Evolutionary conservation across 495 filamentous ascomycete genomes (phyloP).

Genomic region (Aspergillus carlsbadensis): DNA sequence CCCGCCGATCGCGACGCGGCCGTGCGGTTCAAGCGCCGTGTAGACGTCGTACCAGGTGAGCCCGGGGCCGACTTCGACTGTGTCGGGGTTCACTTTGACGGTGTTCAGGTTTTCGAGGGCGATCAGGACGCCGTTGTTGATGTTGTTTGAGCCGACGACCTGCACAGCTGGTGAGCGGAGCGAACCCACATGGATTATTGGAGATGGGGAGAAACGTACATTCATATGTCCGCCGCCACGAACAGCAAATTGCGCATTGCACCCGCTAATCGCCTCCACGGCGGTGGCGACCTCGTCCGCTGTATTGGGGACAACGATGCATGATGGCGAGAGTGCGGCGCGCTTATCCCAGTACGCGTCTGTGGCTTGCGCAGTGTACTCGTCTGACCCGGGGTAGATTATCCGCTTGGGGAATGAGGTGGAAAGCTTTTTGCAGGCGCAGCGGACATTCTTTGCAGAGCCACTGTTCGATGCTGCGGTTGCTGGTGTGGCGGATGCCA

Average conservation of each 20-base stretch:
- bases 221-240: constrained; percentile 38
- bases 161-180: background rate
- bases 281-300: constrained; percentile 29
- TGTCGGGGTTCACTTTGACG: constrained; percentile 16
- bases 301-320: constrained; percentile 29
- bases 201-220: constrained; percentile 12
- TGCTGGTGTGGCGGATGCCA: too few relatives aligned
- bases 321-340: constrained; percentile 30
- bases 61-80: constrained; percentile 35
- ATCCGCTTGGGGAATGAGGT: constrained; percentile 1
- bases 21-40: constrained; percentile 31
- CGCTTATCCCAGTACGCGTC: constrained; percentile 26
- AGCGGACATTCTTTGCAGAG: background rate
- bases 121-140: constrained; percentile 27
- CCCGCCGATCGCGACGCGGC: constrained; percentile 47
- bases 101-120: constrained; percentile 18
- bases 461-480: too few relatives aligned
- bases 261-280: constrained; percentile 16
- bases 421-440: constrained; percentile 26
- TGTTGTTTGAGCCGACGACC: constrained; percentile 33
- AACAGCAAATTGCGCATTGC: constrained; percentile 36
- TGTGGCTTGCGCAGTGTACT: constrained; percentile 20
- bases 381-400: constrained; percentile 12
- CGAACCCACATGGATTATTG: background rate
- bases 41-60: constrained; percentile 43